phyloP scores from a whole-genome alignment of 225 moss, liverwort and hornwort species.

The Rhytidiadelphus loreus region DNA sequence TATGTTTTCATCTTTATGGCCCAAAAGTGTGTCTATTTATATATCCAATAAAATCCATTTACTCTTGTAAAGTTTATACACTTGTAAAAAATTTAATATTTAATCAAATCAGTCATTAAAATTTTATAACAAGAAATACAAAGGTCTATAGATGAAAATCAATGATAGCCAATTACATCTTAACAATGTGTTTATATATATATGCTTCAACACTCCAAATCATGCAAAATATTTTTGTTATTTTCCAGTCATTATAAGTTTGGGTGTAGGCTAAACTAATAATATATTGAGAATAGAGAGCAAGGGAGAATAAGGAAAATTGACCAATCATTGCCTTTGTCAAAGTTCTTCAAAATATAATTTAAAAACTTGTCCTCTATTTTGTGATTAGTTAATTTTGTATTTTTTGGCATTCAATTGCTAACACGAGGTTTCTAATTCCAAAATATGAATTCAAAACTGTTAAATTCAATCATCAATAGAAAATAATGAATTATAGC shows the following conservation, averaged over 20 bases:
- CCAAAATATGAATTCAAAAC: not conserved
- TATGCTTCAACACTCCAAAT: not conserved
- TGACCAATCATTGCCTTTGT: not conserved
- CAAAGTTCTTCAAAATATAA: not conserved
- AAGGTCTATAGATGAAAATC: not conserved
- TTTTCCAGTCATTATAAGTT: not conserved
- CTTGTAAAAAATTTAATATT: not conserved
- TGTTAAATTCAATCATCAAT: not conserved
- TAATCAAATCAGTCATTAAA: too few relatives aligned
- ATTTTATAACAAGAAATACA: not conserved
- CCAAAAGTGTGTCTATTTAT: not conserved
- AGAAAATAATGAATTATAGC: not conserved
- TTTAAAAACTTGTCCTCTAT: not conserved
- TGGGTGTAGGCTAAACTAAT: not conserved
- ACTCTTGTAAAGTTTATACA: not conserved
- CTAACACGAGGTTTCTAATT: fast-evolving
- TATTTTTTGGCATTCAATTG: not conserved
- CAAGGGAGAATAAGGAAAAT: not conserved
- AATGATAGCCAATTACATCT: not conserved
- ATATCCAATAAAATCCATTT: not conserved
- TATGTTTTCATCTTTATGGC: not conserved
- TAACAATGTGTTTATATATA: not conserved
- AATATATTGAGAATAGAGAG: not conserved
- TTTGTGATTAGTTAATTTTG: not conserved
- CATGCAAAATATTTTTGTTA: not conserved